phyloP scores from a whole-genome alignment of 2,329 filamentous ascomycete genomes.

The Dactylellina drechsleri region DNA sequence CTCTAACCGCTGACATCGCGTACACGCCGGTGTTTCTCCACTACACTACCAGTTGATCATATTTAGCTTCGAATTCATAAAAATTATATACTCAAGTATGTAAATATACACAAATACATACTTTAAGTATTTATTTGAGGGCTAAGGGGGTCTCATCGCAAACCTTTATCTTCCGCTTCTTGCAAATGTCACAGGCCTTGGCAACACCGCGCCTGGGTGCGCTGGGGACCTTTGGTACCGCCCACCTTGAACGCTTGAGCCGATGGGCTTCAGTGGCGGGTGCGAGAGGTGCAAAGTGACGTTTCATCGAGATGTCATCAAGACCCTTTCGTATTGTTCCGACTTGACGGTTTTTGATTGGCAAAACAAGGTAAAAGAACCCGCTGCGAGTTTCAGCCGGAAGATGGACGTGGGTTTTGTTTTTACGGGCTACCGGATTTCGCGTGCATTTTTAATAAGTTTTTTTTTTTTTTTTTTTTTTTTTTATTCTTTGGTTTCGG shows the following conservation, averaged over 20 bases:
- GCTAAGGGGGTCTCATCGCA: background rate
- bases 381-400: no score
- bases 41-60: conserved; percentile 6
- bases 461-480: no score
- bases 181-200: conserved; percentile 17
- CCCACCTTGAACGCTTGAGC: background rate
- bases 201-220: background rate
- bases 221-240: background rate
- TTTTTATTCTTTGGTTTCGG: no score
- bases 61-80: background rate
- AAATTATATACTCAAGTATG: background rate
- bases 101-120: background rate
- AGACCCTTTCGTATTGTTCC: no score
- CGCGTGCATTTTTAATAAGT: no score
- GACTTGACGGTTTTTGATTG: no score
- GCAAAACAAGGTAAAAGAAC: no score
- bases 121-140: background rate
- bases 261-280: background rate
- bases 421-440: no score
- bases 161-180: conserved; percentile 19
- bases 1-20: background rate
- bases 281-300: background rate
- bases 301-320: no score
- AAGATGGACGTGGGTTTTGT: no score
- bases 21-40: conserved; percentile 1